A percentile compares a stretch with the other conserved stretches of the same genome.
These are phyloP conservation scores for Nematodospora anomalae DNA, from an alignment of 1,139 yeast genomes.

Conservation along the genomic window DNA sequence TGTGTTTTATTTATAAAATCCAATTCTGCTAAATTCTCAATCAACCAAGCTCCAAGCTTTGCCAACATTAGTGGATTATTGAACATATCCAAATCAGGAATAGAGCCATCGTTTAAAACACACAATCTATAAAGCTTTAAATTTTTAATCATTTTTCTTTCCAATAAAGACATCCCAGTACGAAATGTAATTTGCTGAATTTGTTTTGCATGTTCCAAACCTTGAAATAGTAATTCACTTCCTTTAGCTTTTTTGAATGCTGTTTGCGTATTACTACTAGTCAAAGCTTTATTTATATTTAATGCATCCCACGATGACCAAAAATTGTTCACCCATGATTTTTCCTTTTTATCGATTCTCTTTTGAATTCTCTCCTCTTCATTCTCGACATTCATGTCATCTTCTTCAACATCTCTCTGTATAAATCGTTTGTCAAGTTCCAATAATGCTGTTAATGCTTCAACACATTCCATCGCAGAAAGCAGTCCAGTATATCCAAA, in stretches of 20 bases:
- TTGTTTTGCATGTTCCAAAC: constrained; percentile 75
- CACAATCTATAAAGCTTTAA: constrained; percentile 81
- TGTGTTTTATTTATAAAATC: constrained; percentile 49
- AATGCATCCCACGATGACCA: constrained; percentile 97
- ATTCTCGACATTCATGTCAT: constrained; percentile 19
- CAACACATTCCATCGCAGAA: constrained; percentile 93
- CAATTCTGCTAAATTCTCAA: constrained; percentile 84
- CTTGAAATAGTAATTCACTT: constrained; percentile 62
- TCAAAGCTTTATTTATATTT: constrained; percentile 31
- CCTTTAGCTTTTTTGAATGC: constrained; percentile 40
- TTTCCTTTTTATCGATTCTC: constrained; percentile 55
- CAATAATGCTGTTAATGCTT: constrained; percentile 78
- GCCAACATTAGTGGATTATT: constrained; percentile 83
- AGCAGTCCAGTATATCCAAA: constrained; percentile 86
- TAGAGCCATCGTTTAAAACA: constrained; percentile 75
- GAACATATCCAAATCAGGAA: constrained; percentile 76
- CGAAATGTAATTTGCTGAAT: constrained; percentile 84
- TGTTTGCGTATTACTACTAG: constrained; percentile 12
- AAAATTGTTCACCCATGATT: constrained; percentile 82
- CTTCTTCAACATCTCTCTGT: constrained; percentile 22
- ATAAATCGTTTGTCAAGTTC: constrained; percentile 56
- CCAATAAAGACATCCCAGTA: constrained; percentile 86
- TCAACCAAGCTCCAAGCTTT: constrained; percentile 85
- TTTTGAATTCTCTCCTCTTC: constrained; percentile 42
- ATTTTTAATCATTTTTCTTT: constrained; percentile 76